A percentile compares a stretch with the other conserved stretches of the same genome.
Conservation (phyloP, 2,329 filamentous ascomycete species). For the Diplodia intermedia region DNA sequence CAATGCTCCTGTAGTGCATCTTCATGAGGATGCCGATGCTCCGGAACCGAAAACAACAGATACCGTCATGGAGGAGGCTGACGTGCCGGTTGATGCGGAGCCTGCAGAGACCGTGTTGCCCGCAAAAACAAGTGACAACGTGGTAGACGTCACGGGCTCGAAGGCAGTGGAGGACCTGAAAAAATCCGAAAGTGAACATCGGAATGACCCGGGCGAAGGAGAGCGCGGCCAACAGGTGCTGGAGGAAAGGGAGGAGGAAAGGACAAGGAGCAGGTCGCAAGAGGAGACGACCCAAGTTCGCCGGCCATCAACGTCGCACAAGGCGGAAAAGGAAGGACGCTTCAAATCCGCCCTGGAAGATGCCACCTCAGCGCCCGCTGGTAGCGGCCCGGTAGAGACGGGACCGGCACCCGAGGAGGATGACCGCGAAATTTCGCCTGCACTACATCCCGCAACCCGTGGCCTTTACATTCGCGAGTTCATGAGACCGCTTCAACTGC, state of each 20-base stretch:
- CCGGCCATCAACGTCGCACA: constrained; percentile 18
- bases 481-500: constrained; percentile 78
- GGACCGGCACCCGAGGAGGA: constrained; percentile 38
- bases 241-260: constrained; percentile 8
- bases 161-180: constrained; percentile 40
- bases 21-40: constrained; percentile 40
- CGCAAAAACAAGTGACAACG: constrained; percentile 41
- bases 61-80: constrained; percentile 19
- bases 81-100: constrained; percentile 12
- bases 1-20: constrained; percentile 40
- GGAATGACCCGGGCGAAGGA: constrained; percentile 12
- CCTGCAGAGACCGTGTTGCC: constrained; percentile 36
- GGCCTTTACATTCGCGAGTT: constrained; percentile 88
- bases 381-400: constrained; percentile 27
- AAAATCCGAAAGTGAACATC: constrained; percentile 31
- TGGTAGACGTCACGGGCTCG: constrained; percentile 36
- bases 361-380: constrained; percentile 30
- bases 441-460: constrained; percentile 54
- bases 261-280: constrained; percentile 6
- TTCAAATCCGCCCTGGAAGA: constrained; percentile 44
- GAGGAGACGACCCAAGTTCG: constrained; percentile 26
- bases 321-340: constrained; percentile 38
- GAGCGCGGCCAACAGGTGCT: constrained; percentile 25
- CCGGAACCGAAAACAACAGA: constrained; percentile 17
- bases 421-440: constrained; percentile 45